Evolutionary conservation across 306 rosid species (phyloP).

Genomic region (Prunus kanzakura): DNA sequence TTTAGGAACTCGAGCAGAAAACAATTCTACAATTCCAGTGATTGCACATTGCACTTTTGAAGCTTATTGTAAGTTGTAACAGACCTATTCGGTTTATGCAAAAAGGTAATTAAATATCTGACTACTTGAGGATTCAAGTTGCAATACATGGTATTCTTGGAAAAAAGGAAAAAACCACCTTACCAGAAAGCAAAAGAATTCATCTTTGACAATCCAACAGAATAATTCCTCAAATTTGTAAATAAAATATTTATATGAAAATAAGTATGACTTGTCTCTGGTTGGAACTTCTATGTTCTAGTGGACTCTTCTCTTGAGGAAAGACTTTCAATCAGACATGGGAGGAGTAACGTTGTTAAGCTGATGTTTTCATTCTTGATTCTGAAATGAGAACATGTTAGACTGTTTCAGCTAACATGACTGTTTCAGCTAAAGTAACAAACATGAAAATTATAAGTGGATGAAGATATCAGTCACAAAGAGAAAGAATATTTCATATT

Average conservation of each 20-base stretch:
- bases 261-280: not conserved
- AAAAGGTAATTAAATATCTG: not conserved
- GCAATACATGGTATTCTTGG: not conserved
- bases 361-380: not conserved
- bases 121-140: constrained; percentile 13
- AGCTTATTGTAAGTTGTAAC: not conserved
- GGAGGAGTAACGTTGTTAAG: not conserved
- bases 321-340: not conserved
- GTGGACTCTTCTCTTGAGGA: not conserved
- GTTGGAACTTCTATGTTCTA: not conserved
- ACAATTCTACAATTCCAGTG: not conserved
- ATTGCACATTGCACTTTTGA: not conserved
- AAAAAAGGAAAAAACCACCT: not conserved
- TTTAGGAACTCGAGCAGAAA: not conserved
- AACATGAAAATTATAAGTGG: too few relatives aligned
- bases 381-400: not conserved
- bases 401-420: too few relatives aligned
- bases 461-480: too few relatives aligned
- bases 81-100: not conserved
- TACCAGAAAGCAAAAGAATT: not conserved
- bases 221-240: not conserved
- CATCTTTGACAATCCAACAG: not conserved
- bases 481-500: too few relatives aligned
- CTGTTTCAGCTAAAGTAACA: not conserved
- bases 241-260: too few relatives aligned